These are phyloP conservation scores for Ambrosiella cleistominuta DNA, from an alignment of 2,329 filamentous ascomycete genomes.

Conservation along the genomic window DNA sequence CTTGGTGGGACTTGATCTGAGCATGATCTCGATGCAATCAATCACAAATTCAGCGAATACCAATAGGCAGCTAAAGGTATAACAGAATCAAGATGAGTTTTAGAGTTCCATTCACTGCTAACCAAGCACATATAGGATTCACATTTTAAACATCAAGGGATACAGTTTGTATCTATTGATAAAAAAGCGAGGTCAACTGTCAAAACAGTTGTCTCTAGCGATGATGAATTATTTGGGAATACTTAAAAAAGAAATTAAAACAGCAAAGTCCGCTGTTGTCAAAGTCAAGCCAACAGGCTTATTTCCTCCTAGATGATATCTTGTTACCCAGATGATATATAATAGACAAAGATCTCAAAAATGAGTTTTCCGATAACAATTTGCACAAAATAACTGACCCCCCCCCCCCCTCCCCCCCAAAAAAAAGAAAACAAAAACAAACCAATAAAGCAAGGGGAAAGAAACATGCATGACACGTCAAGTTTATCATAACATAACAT, in stretches of 20 bases:
- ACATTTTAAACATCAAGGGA: neutral
- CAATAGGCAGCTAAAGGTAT: neutral
- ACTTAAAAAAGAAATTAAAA: neutral
- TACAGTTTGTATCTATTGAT: neutral
- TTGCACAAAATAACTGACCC: no score
- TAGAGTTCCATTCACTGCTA: no score
- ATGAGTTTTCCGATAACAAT: no score
- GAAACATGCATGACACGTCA: no score
- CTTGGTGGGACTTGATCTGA: neutral
- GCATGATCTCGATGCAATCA: neutral
- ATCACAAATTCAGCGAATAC: neutral
- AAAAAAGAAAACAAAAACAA: neutral
- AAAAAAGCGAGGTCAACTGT: neutral
- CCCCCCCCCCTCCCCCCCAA: neutral
- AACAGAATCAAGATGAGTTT: neutral
- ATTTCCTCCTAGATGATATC: slow-evolving; percentile 3
- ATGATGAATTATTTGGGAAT: neutral
- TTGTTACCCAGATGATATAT: slow-evolving; percentile 5
- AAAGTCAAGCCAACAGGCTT: neutral
- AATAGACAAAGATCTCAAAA: neutral
- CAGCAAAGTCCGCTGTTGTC: neutral
- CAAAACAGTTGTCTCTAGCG: neutral
- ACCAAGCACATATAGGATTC: neutral
- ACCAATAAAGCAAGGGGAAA: neutral
- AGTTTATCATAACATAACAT: no score